Evolutionary conservation across 1,139 yeast genomes (phyloP).

Genomic region (Arxiozyma slooffiae): DNA sequence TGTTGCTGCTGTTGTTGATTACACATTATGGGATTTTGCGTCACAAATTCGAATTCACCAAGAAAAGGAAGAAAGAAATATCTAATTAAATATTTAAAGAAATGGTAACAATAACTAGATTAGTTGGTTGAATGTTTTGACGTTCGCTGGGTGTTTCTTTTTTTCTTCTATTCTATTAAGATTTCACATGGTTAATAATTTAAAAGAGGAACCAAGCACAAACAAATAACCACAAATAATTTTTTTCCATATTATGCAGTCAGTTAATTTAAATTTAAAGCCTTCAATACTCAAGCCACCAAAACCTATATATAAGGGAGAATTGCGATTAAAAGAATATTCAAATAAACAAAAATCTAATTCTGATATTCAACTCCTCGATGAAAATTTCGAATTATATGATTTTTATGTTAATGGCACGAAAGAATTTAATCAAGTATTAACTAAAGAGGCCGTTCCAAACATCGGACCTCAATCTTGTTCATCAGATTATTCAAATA

Average conservation of each 20-base stretch:
- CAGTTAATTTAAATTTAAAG: neutral
- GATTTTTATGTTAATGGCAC: neutral
- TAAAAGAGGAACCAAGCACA: neutral
- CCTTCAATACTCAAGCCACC: neutral
- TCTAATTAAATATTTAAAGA: neutral
- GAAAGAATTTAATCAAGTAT: neutral
- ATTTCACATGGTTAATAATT: neutral
- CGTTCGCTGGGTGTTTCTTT: neutral
- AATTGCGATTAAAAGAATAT: neutral
- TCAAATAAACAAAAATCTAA: neutral
- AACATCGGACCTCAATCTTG: neutral
- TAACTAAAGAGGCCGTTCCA: neutral
- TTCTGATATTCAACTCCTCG: neutral
- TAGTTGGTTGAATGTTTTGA: neutral
- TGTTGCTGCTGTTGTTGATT: too few species aligned
- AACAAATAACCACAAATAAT: too few species aligned
- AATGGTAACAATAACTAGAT: too few species aligned
- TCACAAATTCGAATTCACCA: neutral
- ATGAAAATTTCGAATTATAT: slow-evolving; percentile 4
- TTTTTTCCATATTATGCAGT: neutral
- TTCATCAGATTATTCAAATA: too few species aligned
- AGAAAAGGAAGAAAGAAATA: too few species aligned
- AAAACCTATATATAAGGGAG: neutral
- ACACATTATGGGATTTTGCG: neutral
- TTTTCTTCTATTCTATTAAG: too few species aligned